Percentiles rank a stretch among this genome's conserved stretches.
Conservation (phyloP, 441 rosid species). For the Populus hybrid region DNA sequence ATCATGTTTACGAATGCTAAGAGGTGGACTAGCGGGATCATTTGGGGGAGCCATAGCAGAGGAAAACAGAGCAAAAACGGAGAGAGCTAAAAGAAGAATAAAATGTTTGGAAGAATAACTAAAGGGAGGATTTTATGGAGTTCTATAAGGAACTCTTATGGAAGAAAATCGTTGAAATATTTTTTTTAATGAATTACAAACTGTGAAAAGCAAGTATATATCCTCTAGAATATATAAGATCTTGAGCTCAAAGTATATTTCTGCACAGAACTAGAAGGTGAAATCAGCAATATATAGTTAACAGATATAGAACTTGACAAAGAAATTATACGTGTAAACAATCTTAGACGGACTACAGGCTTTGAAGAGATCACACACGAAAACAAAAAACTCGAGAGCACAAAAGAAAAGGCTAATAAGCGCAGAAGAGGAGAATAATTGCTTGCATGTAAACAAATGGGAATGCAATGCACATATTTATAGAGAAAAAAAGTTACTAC, state of each 20-base stretch:
- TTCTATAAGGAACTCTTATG: neutral
- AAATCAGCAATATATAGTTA: neutral
- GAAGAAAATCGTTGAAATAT: neutral
- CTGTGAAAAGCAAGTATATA: neutral
- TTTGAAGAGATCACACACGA: neutral
- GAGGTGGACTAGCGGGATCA: conserved; percentile 24
- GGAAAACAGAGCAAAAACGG: conserved; percentile 13
- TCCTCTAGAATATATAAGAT: neutral
- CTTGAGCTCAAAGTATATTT: neutral
- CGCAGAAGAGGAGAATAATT: neutral
- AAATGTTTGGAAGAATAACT: neutral
- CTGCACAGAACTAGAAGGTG: neutral
- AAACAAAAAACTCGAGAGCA: neutral
- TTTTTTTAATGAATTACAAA: neutral
- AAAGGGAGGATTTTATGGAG: neutral
- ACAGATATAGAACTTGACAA: neutral
- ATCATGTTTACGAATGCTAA: conserved; percentile 18
- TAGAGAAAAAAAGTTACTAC: neutral
- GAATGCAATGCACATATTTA: neutral
- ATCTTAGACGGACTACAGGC: neutral
- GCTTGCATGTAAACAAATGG: neutral
- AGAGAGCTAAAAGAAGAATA: neutral
- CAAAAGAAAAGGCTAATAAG: neutral
- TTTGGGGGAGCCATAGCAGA: conserved; percentile 60
- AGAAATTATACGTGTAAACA: neutral